Conservation (phyloP, 306 rosid species). For the Prinsepia uniflora region DNA sequence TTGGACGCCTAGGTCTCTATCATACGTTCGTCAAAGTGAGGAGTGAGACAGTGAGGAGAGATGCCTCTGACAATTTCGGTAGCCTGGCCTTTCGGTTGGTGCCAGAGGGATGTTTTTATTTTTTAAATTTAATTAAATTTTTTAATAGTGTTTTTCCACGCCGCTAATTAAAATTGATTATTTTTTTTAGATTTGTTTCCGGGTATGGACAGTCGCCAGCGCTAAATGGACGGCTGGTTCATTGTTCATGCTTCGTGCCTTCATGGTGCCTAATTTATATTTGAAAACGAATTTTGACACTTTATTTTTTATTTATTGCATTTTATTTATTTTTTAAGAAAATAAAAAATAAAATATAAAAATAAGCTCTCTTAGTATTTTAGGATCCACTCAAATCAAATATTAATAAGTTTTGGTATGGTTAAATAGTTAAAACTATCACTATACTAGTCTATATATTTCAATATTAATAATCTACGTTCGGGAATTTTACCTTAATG, state of each 20-base stretch:
- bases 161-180: neutral
- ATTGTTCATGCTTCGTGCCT: neutral
- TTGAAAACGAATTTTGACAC: too few species aligned
- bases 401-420: neutral
- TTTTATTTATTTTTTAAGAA: too few species aligned
- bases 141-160: slow-evolving; percentile 7
- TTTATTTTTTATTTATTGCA: too few species aligned
- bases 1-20: slow-evolving; percentile 9
- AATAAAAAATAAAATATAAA: too few species aligned
- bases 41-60: slow-evolving; percentile 4
- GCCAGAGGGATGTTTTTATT: slow-evolving; percentile 9
- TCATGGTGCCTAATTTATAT: neutral
- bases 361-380: too few species aligned
- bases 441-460: too few species aligned
- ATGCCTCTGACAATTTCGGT: neutral
- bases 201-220: neutral
- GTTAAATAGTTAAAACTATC: too few species aligned
- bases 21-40: slow-evolving; percentile 22
- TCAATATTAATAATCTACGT: too few species aligned
- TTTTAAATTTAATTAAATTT: neutral
- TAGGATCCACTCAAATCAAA: too few species aligned
- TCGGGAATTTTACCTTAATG: too few species aligned
- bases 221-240: neutral
- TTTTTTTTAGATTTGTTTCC: neutral
- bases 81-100: slow-evolving; percentile 15